Evolutionary conservation across 768 basidiomycete genomes (phyloP), one percentile per base, ranked within the genome.

Genomic region (Calocybe cyanea): DNA sequence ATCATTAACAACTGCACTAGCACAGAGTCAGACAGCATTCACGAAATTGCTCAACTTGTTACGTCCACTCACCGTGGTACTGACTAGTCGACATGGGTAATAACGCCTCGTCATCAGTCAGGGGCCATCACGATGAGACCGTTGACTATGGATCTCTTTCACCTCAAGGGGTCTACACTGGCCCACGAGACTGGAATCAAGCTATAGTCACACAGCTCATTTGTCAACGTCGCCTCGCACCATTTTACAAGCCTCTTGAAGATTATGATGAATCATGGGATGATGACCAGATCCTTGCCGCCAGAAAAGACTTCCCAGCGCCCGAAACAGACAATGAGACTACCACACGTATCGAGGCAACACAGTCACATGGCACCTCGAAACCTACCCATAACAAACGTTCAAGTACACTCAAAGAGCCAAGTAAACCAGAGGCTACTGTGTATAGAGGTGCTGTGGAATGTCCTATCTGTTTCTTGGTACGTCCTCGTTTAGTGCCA

Each of bases 381-480:
- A 71, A 70, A 59, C 63, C 71, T 36, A 60, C 52, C 35, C 72
- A 77, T 50, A 63, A 63, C 49, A 87, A 80, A 63, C 81, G 85
- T 11, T 69, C 79, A 15, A 68, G 72, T 48, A 51, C 68, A 32
- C 63, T 71, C 50, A 92, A 86, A 67, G 88, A 92, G 41, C 75
- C 78, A 15, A 67, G 70, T 5, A 83, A 77, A 52, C 78, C 83
- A 45, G 92, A 94, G 61, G 89, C 85, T 33, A 77, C 82, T 49
- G 72, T 94, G 25, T 97, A 95, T 67, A 71, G 80, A 50, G 83
- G 83, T 21, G 91, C 93, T 14, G 73, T 85, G 14, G 96, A 99
- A 63, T 99, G 96, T 72, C 96, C 96, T 18, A 96, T 99, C 50
- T 99, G 94, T 69, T 97, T 98, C 69, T 75, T 98, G 66, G 95